phyloP scores from a whole-genome alignment of 768 basidiomycete genomes.

The Phanerochaete sordida region DNA sequence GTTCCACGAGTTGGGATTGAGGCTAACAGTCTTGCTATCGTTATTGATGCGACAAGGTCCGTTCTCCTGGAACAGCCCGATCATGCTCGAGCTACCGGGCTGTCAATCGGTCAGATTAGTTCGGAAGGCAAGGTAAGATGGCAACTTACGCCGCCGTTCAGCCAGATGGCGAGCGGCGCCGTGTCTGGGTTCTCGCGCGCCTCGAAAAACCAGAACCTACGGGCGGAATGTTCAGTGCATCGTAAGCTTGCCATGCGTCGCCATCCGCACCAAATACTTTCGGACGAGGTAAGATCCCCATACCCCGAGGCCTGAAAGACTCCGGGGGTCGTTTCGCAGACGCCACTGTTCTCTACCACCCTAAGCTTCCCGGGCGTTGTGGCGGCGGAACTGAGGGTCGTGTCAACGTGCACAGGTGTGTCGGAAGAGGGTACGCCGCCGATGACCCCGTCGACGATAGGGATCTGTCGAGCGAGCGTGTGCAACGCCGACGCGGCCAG shows the following conservation, averaged over 20 bases:
- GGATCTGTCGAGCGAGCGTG: slow-evolving; percentile 37
- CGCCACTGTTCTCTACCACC: slow-evolving; percentile 55
- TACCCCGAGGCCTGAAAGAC: slow-evolving; percentile 64
- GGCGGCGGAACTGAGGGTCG: slow-evolving; percentile 6
- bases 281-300: slow-evolving; percentile 50
- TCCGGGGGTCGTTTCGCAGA: slow-evolving; percentile 63
- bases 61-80: slow-evolving; percentile 38
- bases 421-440: slow-evolving; percentile 38
- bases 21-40: slow-evolving; percentile 40
- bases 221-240: not conserved
- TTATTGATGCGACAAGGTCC: slow-evolving; percentile 43
- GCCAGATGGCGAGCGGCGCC: slow-evolving; percentile 64
- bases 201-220: slow-evolving; percentile 69
- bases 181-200: slow-evolving; percentile 57
- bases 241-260: not conserved
- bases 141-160: slow-evolving; percentile 48
- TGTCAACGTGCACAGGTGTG: not conserved
- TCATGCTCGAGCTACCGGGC: slow-evolving; percentile 37
- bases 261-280: slow-evolving; percentile 52
- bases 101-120: slow-evolving; percentile 6
- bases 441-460: slow-evolving; percentile 45
- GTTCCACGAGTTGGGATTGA: slow-evolving; percentile 55
- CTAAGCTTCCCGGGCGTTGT: slow-evolving; percentile 47
- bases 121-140: not conserved
- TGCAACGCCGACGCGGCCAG: slow-evolving; percentile 2